Evolutionary conservation across 805 yeast genomes (phyloP).

Genomic region (Yamadazyma philogaea): DNA sequence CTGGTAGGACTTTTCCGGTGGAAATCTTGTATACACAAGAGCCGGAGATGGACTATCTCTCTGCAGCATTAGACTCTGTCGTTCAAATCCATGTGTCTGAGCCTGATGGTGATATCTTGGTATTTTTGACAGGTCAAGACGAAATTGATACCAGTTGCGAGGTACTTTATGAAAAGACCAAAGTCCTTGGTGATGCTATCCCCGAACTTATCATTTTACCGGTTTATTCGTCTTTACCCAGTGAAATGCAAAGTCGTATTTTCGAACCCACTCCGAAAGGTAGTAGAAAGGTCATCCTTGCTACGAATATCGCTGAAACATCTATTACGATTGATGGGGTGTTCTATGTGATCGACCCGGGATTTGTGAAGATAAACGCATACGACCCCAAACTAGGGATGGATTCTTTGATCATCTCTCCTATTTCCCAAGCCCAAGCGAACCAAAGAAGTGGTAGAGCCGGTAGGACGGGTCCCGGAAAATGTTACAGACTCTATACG

Average conservation of each 20-base stretch:
- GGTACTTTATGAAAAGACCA: slow-evolving; percentile 60
- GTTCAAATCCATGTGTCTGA: slow-evolving; percentile 83
- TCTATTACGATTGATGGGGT: slow-evolving; percentile 95
- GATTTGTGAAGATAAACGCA: slow-evolving; percentile 86
- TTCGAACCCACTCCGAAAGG: slow-evolving; percentile 86
- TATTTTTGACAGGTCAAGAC: slow-evolving; percentile 87
- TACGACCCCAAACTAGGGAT: slow-evolving; percentile 87
- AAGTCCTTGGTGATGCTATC: slow-evolving; percentile 56
- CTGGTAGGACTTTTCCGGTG: slow-evolving; percentile 91
- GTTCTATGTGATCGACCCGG: slow-evolving; percentile 89
- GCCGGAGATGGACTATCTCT: slow-evolving; percentile 84
- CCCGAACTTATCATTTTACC: slow-evolving; percentile 75
- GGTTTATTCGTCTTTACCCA: slow-evolving; percentile 86
- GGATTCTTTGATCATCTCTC: slow-evolving; percentile 80
- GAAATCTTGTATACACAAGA: slow-evolving; percentile 74
- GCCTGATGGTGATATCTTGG: slow-evolving; percentile 74
- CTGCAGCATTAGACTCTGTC: slow-evolving; percentile 79
- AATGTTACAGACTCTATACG: slow-evolving; percentile 88
- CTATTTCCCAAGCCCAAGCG: slow-evolving; percentile 94
- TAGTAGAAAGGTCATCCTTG: slow-evolving; percentile 83
- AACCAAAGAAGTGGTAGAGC: slow-evolving; percentile 96
- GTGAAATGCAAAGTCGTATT: slow-evolving; percentile 83
- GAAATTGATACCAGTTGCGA: slow-evolving; percentile 92
- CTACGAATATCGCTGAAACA: slow-evolving; percentile 96
- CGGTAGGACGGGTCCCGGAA: slow-evolving; percentile 95